Conservation (phyloP, 768 basidiomycete species). For the Boletus patriciae region DNA sequence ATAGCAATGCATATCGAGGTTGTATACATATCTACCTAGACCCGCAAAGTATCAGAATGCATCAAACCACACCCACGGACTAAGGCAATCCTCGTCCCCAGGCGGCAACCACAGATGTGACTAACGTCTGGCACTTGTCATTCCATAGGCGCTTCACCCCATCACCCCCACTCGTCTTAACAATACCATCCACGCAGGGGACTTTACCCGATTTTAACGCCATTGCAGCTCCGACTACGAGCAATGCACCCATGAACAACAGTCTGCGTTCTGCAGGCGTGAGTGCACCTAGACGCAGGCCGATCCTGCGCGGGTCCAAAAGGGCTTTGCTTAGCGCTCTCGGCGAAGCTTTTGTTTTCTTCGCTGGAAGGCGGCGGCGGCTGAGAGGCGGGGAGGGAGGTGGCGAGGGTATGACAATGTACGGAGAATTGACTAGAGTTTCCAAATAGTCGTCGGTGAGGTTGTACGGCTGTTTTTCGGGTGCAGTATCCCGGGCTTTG, state of each 20-base stretch:
- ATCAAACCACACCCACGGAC: not conserved
- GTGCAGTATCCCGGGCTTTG: slow-evolving; percentile 5
- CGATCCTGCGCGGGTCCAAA: slow-evolving; percentile 18
- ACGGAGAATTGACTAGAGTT: slow-evolving; percentile 22
- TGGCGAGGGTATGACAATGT: slow-evolving; percentile 27
- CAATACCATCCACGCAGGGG: slow-evolving; percentile 14
- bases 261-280: slow-evolving; percentile 29
- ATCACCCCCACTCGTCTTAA: slow-evolving; percentile 15
- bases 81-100: slow-evolving; percentile 31
- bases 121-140: slow-evolving; percentile 22
- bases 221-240: slow-evolving; percentile 70
- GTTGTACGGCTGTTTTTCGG: slow-evolving; percentile 25
- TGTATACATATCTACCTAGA: not conserved
- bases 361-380: slow-evolving; percentile 12
- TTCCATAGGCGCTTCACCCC: slow-evolving; percentile 27
- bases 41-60: not conserved
- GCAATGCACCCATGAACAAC: slow-evolving; percentile 62
- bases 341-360: slow-evolving; percentile 20
- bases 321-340: slow-evolving; percentile 7
- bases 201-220: slow-evolving; percentile 36
- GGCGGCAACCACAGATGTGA: slow-evolving; percentile 25
- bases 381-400: slow-evolving; percentile 22
- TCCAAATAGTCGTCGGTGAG: slow-evolving; percentile 30
- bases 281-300: slow-evolving; percentile 26
- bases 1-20: not conserved